A percentile compares a stretch with the other conserved stretches of the same genome.
phyloP scores from a whole-genome alignment of 225 moss, liverwort and hornwort genomes.

The Pseudoscleropodium purum region DNA sequence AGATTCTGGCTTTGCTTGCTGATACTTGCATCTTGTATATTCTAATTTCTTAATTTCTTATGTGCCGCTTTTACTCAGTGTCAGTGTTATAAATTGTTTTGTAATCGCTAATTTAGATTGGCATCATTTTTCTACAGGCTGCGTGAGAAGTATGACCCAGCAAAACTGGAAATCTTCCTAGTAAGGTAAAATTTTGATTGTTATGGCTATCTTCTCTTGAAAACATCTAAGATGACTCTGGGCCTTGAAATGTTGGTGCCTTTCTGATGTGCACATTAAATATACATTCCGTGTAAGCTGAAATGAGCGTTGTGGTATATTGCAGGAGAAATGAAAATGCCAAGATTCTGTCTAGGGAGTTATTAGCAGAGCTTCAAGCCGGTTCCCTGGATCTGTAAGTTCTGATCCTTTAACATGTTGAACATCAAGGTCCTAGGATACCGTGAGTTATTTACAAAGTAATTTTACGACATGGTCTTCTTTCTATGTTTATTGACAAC shows the following conservation, averaged over 20 bases:
- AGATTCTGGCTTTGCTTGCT: neutral
- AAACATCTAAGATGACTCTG: neutral
- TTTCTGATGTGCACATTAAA: neutral
- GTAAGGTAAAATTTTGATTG: slow-evolving; percentile 39
- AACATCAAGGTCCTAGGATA: neutral
- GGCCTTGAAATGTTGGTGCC: neutral
- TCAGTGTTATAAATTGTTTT: neutral
- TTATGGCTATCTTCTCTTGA: neutral
- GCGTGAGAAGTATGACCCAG: slow-evolving; percentile 98
- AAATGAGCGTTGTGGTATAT: neutral
- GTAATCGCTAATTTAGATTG: neutral
- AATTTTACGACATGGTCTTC: neutral
- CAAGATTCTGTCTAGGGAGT: slow-evolving; percentile 84
- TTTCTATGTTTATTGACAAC: neutral
- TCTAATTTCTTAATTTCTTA: neutral
- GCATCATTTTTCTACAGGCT: slow-evolving; percentile 38
- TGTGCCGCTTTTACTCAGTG: neutral
- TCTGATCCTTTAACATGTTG: neutral
- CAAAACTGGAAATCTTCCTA: slow-evolving; percentile 74
- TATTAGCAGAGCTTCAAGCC: slow-evolving; percentile 79
- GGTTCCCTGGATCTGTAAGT: slow-evolving; percentile 92
- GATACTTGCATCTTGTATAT: neutral
- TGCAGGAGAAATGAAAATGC: slow-evolving; percentile 94
- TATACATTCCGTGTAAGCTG: neutral
- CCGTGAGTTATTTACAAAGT: neutral